These are phyloP conservation scores for Diospyros lotus DNA, from an alignment of 148 eudicot genomes.

Conservation along the genomic window DNA sequence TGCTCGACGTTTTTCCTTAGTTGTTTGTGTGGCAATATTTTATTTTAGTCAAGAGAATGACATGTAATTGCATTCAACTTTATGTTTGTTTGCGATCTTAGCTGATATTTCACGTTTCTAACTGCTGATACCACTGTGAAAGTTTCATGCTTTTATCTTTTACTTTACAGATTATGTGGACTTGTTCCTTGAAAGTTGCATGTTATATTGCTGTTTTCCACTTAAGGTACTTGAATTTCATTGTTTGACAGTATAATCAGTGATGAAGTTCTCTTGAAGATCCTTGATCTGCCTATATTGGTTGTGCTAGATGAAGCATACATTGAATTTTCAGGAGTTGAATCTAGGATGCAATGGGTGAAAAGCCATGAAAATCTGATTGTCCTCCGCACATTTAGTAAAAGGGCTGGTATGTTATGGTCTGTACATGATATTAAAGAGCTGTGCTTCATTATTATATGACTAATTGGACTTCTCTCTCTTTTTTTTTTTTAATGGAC, in stretches of 20 bases:
- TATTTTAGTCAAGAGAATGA: background rate
- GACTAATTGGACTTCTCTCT: background rate
- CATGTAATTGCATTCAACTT: background rate
- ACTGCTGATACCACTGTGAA: background rate
- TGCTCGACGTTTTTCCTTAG: background rate
- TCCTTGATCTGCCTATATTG: conserved; percentile 71
- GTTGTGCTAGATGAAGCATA: conserved; percentile 96
- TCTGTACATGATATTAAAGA: background rate
- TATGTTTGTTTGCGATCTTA: background rate
- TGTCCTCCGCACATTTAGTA: conserved; percentile 94
- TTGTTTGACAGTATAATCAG: conserved; percentile 61
- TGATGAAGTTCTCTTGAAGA: conserved; percentile 69
- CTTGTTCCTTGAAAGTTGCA: background rate
- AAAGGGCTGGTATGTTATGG: conserved; percentile 75
- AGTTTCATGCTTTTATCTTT: too few relatives aligned
- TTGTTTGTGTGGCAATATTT: background rate
- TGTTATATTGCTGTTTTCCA: background rate
- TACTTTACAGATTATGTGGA: background rate
- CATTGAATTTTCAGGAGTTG: conserved; percentile 78
- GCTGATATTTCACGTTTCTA: background rate
- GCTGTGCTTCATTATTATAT: background rate
- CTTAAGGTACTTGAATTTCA: background rate
- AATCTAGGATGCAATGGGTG: conserved; percentile 93
- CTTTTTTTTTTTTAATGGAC: too few relatives aligned
- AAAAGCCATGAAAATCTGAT: conserved; percentile 85